A percentile compares a stretch with the other conserved stretches of the same genome.
phyloP scores from a whole-genome alignment of 2,329 filamentous ascomycete genomes.

The Xylariaceae sp. region DNA sequence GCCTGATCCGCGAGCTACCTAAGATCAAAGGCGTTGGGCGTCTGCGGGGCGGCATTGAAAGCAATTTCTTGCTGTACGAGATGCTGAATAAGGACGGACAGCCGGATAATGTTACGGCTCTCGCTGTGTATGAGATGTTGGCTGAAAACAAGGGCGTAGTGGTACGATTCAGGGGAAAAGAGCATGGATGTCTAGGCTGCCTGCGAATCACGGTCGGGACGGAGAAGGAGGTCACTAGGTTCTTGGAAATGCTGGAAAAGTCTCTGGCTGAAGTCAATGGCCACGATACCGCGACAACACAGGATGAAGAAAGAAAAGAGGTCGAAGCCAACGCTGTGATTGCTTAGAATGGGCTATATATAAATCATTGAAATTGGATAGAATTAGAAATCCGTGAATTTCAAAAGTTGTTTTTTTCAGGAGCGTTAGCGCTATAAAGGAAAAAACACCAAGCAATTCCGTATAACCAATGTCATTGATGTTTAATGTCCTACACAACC shows the following conservation, averaged over 20 bases:
- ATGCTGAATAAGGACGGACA: slow-evolving; percentile 75
- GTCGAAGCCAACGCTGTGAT: slow-evolving; percentile 45
- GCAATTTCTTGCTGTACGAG: slow-evolving; percentile 92
- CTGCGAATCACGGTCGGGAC: slow-evolving; percentile 92
- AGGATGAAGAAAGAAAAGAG: slow-evolving; percentile 46
- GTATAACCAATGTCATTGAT: background rate
- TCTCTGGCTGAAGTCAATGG: slow-evolving; percentile 54
- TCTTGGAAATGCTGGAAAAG: slow-evolving; percentile 70
- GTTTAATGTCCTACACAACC: too few species aligned
- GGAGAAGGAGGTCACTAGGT: slow-evolving; percentile 79
- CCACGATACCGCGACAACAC: slow-evolving; percentile 21
- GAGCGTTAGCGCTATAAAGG: too few species aligned
- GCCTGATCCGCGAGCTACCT: slow-evolving; percentile 75
- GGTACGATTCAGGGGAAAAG: slow-evolving; percentile 90
- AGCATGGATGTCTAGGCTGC: slow-evolving; percentile 87
- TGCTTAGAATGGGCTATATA: slow-evolving; percentile 36
- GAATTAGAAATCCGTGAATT: too few species aligned
- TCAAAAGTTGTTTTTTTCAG: too few species aligned
- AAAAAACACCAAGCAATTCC: too few species aligned
- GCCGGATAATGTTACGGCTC: slow-evolving; percentile 79
- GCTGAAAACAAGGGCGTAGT: slow-evolving; percentile 90
- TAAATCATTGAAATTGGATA: slow-evolving; percentile 12
- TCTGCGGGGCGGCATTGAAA: slow-evolving; percentile 77
- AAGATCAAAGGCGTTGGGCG: slow-evolving; percentile 78
- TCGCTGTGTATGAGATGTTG: slow-evolving; percentile 81